Conservation (phyloP, 345 rosid genomes). For the Pistacia integerrima region DNA sequence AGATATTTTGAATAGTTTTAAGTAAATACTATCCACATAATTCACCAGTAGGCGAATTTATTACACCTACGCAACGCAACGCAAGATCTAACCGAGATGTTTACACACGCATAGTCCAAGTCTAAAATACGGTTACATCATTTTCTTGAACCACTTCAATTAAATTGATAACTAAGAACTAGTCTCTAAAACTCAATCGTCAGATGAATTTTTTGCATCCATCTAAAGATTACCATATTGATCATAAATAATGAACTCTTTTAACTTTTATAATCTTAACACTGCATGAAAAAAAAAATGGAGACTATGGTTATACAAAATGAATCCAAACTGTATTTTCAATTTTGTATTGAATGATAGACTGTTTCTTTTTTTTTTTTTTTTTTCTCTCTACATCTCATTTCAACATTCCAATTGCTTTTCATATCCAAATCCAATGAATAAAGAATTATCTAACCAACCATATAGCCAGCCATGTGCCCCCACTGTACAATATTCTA, state of each 20-base stretch:
- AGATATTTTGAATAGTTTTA: not conserved
- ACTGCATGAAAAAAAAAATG: not conserved
- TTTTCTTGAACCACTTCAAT: not conserved
- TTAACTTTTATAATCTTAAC: not conserved
- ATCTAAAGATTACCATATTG: not conserved
- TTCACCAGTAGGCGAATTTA: not conserved
- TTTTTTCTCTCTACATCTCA: not conserved
- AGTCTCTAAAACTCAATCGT: no score
- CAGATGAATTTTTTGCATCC: not conserved
- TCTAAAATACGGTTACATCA: not conserved
- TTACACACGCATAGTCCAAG: not conserved
- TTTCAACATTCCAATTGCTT: slow-evolving; percentile 14
- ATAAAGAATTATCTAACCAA: slow-evolving; percentile 51
- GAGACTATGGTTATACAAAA: no score
- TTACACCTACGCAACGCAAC: not conserved
- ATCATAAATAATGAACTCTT: not conserved
- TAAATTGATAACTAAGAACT: no score
- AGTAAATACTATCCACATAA: slow-evolving; percentile 14
- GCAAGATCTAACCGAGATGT: no score
- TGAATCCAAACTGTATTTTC: not conserved
- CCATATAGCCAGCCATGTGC: slow-evolving; percentile 24
- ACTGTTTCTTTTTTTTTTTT: not conserved
- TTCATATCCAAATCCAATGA: slow-evolving; percentile 29
- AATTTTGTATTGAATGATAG: slow-evolving; percentile 16
- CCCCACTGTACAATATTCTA: slow-evolving; percentile 25